Evolutionary conservation across 2,329 filamentous ascomycete species (phyloP).

Genomic region (Calonectria honghensis): DNA sequence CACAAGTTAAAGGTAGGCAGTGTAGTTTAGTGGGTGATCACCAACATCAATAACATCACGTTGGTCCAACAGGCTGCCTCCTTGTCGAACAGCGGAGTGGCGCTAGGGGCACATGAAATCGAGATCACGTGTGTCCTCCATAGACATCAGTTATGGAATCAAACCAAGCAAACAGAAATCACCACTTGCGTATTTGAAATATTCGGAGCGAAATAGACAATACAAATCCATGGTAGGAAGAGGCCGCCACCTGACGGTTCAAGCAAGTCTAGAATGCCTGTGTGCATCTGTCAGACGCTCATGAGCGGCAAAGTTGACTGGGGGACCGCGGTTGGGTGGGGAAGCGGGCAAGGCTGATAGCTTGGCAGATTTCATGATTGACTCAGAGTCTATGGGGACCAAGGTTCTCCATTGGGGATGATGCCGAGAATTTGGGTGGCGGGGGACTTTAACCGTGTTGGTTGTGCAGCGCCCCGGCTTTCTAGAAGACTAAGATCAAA

Average conservation of each 20-base stretch:
- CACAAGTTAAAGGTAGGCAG: neutral
- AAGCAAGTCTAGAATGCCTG: neutral
- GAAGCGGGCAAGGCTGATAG: constrained; percentile 24
- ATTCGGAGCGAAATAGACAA: neutral
- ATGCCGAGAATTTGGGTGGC: neutral
- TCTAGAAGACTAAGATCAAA: constrained; percentile 3
- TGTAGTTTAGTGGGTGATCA: neutral
- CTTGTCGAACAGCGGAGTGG: neutral
- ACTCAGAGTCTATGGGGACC: neutral
- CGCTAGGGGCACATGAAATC: neutral
- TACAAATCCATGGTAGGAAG: neutral
- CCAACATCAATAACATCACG: neutral
- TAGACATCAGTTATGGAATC: neutral
- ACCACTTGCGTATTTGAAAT: neutral
- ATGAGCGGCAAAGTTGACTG: neutral
- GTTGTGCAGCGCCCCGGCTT: neutral
- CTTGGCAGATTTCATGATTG: constrained; percentile 26
- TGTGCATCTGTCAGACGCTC: neutral
- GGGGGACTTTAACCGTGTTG: neutral
- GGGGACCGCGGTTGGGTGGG: neutral
- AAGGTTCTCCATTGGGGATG: neutral
- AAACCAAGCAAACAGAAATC: neutral
- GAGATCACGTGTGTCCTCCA: neutral
- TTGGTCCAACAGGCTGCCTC: neutral
- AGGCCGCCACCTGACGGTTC: neutral